Evolutionary conservation across 768 basidiomycete species (phyloP), one percentile per base, ranked within the genome.

Genomic region (Hortiboletus flavorubellus): DNA sequence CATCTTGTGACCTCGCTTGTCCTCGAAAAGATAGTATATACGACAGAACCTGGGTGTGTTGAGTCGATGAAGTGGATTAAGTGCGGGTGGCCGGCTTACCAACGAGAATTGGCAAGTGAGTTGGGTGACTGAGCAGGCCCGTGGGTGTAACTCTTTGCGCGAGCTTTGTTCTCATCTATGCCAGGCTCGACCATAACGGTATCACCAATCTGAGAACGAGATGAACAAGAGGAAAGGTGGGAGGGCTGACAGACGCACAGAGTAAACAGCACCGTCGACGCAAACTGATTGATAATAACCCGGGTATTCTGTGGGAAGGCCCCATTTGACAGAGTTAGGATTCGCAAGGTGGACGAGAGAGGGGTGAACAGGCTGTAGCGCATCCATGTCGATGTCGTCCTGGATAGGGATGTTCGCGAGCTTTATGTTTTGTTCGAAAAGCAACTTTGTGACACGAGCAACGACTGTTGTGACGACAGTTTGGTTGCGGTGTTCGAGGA

Each of bases 21-120:
- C 67, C 49, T 85, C 79, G 56, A 79, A 86, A 53, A 91, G 80
- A 59, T 84, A 87, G 4, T 75, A 76, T 40, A 90, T 85, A n/a
- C 74, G 77, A 46, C 81, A 81, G 62, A 91, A 91, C 89, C 89
- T 91, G 26, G 23, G 2, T 23, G 30, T 15, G 42, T 8, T 50
- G 15, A 53, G 30, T 38, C 26, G 21, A 21, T 3, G 46, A 51
- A 12, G 44, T 23, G 18, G 15, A 18, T 26, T 23, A 8, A 30
- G 30, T 54, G 45, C n/a, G 9, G 41, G n/a, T 26, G 41, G 29
- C 8, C n/a, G 5, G 59, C 77, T 47, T 67, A 87, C 89, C 89
- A 91, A 42, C 76, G 75, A 15, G 66, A 70, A 54, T 86, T 84
- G 21, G 80, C 85, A 38, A 83, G 77, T 4, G 69, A 66, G 56